Evolutionary conservation across 306 rosid species (phyloP).

Genomic region (Vigna angularis): DNA sequence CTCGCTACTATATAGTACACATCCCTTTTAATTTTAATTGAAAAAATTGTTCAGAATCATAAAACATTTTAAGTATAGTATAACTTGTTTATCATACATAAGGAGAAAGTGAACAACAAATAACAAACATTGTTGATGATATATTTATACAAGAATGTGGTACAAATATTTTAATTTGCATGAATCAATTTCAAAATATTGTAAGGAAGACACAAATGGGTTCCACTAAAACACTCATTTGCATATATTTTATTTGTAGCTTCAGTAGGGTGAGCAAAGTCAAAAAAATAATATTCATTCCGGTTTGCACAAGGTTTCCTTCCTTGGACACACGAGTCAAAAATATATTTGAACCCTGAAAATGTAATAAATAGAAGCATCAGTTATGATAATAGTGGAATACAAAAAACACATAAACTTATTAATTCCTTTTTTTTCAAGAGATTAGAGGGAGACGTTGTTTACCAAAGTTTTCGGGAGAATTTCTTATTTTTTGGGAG

Average conservation of each 20-base stretch:
- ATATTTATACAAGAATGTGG: neutral
- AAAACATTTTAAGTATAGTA: too few relatives aligned
- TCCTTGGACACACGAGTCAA: neutral
- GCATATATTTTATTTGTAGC: neutral
- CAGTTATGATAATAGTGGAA: neutral
- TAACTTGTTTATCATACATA: too few relatives aligned
- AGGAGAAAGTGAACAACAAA: neutral
- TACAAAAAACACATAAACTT: too few relatives aligned
- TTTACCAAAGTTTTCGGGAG: conserved; percentile 32
- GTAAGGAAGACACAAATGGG: neutral
- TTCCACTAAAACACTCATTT: neutral
- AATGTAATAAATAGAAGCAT: neutral
- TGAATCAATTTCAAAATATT: neutral
- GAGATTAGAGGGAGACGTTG: too few relatives aligned
- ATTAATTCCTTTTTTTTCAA: too few relatives aligned
- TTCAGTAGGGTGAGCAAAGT: neutral
- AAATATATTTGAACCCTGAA: neutral
- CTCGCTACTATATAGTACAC: too few relatives aligned
- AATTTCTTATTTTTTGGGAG: conserved; percentile 5
- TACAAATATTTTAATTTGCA: neutral
- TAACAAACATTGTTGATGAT: neutral
- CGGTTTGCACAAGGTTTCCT: neutral
- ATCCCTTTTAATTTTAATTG: too few relatives aligned
- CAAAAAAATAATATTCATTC: neutral
- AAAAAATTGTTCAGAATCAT: too few relatives aligned